A percentile compares a stretch with the other conserved stretches of the same genome.
phyloP scores from a whole-genome alignment of 192 early-diverging fungal genomes.

The Coemansia sp. region DNA sequence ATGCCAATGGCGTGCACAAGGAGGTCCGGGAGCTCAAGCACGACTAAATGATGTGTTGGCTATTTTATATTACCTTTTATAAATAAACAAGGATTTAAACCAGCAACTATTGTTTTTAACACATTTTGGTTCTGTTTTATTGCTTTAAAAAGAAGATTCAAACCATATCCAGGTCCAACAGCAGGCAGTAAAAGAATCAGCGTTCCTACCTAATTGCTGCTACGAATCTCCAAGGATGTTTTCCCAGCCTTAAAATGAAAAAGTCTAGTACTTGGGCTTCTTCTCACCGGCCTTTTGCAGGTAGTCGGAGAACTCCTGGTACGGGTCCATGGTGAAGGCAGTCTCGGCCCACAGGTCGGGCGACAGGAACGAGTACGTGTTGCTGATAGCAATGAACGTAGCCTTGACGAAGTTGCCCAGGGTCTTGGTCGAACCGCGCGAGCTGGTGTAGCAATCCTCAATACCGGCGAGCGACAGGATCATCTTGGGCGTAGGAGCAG shows the following conservation, averaged over 20 bases:
- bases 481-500: constrained; percentile 97
- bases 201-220: no score
- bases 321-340: constrained; percentile 83
- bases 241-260: not conserved
- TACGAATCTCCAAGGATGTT: not conserved
- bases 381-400: constrained; percentile 92
- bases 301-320: constrained; percentile 87
- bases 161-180: not conserved
- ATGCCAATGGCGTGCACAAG: constrained; percentile 71
- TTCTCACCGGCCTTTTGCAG: constrained; percentile 61
- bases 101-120: not conserved
- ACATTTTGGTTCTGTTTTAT: not conserved
- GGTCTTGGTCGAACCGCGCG: constrained; percentile 96
- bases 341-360: constrained; percentile 96
- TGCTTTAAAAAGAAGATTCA: not conserved
- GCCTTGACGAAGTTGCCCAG: constrained; percentile 99
- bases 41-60: constrained; percentile 62
- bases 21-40: constrained; percentile 80
- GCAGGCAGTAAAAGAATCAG: not conserved
- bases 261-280: constrained; percentile 47
- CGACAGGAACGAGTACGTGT: constrained; percentile 97
- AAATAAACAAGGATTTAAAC: no score
- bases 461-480: constrained; percentile 96
- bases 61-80: no score
- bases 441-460: constrained; percentile 94